Evolutionary conservation across 2,329 filamentous ascomycete species (phyloP).

Genomic region (Tolypocladium ovalisporum): DNA sequence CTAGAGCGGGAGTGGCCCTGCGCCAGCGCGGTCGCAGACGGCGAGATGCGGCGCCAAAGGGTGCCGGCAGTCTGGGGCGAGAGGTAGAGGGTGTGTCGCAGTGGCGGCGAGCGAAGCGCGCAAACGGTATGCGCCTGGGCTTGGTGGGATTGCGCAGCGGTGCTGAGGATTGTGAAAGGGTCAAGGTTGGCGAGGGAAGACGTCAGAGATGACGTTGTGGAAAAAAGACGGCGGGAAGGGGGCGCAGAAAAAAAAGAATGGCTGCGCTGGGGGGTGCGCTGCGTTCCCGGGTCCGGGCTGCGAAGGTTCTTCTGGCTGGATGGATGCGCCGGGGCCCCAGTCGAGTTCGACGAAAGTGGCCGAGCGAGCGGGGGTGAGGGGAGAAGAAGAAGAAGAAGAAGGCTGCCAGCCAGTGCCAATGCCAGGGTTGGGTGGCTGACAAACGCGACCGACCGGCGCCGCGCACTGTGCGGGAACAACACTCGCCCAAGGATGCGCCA

Average conservation of each 20-base stretch:
- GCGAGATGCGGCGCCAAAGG: neutral
- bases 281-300: neutral
- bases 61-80: neutral
- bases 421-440: neutral
- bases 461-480: neutral
- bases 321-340: neutral
- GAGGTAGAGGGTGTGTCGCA: neutral
- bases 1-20: conserved; percentile 4
- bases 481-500: no score
- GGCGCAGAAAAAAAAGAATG: conserved; percentile 21
- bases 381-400: neutral
- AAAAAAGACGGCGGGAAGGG: conserved; percentile 21
- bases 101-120: neutral
- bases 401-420: neutral
- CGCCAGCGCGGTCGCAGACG: conserved; percentile 3
- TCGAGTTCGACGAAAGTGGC: neutral
- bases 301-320: neutral
- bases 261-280: neutral
- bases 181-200: conserved; percentile 26
- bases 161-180: conserved; percentile 23
- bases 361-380: neutral
- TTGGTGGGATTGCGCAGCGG: conserved; percentile 15
- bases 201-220: conserved; percentile 38
- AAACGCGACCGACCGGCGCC: neutral
- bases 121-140: neutral